Conservation (phyloP, 2,329 filamentous ascomycete species). For the Nemania sp. region DNA sequence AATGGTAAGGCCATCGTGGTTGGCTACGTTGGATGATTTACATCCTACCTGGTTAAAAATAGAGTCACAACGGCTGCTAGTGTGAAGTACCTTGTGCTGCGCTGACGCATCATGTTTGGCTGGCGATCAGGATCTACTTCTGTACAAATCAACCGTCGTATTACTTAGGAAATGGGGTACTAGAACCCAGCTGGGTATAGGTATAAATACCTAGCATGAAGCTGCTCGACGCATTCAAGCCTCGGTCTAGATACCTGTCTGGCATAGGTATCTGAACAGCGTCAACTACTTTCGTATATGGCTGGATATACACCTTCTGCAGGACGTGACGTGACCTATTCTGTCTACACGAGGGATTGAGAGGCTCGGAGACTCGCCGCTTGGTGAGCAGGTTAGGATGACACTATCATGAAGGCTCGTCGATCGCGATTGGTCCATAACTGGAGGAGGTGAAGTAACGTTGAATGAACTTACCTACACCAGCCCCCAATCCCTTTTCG, state of each 20-base stretch:
- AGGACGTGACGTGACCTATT: conserved; percentile 3
- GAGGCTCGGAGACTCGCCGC: neutral
- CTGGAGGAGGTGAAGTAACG: conserved; percentile 15
- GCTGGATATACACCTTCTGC: neutral
- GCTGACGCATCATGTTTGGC: conserved; percentile 16
- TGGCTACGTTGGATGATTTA: conserved; percentile 3
- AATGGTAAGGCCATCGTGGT: neutral
- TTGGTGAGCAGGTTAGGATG: neutral
- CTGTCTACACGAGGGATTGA: conserved; percentile 3
- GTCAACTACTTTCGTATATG: neutral
- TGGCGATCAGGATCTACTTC: neutral
- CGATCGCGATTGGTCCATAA: neutral
- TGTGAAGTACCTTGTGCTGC: conserved; percentile 3
- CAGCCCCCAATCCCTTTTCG: conserved; percentile 22
- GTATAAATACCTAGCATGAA: too few species aligned
- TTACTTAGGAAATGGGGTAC: too few species aligned
- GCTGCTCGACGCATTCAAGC: too few species aligned
- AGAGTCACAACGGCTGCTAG: conserved; percentile 21
- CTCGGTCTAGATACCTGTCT: too few species aligned
- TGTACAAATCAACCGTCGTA: too few species aligned
- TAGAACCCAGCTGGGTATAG: too few species aligned
- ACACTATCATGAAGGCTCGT: neutral
- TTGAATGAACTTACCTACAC: conserved; percentile 20
- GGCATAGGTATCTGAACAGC: too few species aligned
- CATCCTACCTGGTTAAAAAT: conserved; percentile 22